These are phyloP conservation scores for Starmerella sirachaensis DNA, from an alignment of 805 yeast species.

Conservation along the genomic window DNA sequence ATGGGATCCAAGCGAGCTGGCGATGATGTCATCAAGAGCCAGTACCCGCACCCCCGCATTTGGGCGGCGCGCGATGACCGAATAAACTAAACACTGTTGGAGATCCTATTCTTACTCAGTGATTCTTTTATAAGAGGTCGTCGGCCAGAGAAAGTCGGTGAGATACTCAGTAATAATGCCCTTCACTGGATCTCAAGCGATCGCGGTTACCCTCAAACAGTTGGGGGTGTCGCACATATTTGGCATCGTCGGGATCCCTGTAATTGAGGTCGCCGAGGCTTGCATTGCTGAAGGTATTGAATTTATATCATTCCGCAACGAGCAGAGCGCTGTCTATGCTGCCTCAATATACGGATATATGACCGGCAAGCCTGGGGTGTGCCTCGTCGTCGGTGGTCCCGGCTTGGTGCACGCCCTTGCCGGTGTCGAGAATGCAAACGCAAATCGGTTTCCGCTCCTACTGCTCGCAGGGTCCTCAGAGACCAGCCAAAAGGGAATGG, in stretches of 20 bases:
- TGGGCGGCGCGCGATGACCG: too few species aligned
- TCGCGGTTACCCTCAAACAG: conserved; percentile 37
- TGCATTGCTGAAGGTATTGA: conserved; percentile 41
- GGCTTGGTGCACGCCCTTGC: conserved; percentile 58
- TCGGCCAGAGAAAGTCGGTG: background rate
- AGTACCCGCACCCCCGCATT: too few species aligned
- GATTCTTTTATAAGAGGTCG: background rate
- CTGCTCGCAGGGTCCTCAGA: conserved; percentile 54
- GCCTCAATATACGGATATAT: conserved; percentile 60
- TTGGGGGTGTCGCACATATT: conserved; percentile 48
- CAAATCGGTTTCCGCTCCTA: conserved; percentile 54
- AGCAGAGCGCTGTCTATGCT: conserved; percentile 65
- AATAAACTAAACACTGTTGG: too few species aligned
- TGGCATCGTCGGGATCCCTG: conserved; percentile 68
- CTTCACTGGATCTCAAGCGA: conserved; percentile 34
- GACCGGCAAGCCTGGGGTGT: conserved; percentile 53
- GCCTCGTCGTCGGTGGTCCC: conserved; percentile 66
- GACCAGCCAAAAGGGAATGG: conserved; percentile 38
- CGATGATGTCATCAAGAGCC: too few species aligned
- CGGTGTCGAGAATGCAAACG: conserved; percentile 49
- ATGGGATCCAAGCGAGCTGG: too few species aligned
- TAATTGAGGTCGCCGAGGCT: conserved; percentile 59
- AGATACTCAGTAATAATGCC: conserved; percentile 1
- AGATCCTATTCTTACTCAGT: too few species aligned
- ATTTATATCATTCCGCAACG: conserved; percentile 54